These are phyloP conservation scores for Zea luxurians DNA, from an alignment of 176 grass and related monocot species.

Conservation along the genomic window DNA sequence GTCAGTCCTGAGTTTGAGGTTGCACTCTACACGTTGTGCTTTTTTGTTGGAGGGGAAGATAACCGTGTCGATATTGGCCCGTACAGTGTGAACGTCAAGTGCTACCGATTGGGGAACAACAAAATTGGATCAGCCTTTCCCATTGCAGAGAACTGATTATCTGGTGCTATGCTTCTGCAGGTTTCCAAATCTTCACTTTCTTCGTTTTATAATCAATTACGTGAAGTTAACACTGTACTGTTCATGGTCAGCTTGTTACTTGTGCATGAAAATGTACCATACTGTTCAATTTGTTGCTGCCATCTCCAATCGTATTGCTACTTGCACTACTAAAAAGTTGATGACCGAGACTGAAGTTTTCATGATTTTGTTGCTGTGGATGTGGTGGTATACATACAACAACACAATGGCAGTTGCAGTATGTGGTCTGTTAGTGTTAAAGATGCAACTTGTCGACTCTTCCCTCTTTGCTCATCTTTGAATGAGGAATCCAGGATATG, in stretches of 20 bases:
- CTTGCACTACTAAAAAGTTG: not conserved
- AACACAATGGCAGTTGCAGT: too few species aligned
- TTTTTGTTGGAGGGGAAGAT: constrained; percentile 85
- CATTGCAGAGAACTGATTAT: constrained; percentile 64
- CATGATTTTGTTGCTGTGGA: not conserved
- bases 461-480: too few species aligned
- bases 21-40: constrained; percentile 87
- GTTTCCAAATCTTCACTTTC: constrained; percentile 2
- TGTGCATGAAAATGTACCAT: not conserved
- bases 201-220: not conserved
- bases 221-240: constrained; percentile 3
- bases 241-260: not conserved
- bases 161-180: constrained; percentile 11
- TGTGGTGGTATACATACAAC: too few species aligned
- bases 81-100: constrained; percentile 78
- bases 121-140: constrained; percentile 92
- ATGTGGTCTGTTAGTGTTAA: too few species aligned
- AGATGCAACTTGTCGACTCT: too few species aligned
- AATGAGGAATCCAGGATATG: too few species aligned
- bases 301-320: too few species aligned
- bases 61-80: constrained; percentile 70
- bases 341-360: not conserved
- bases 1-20: constrained; percentile 94
- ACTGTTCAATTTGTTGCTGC: too few species aligned
- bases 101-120: constrained; percentile 70